Base-by-base conservation (phyloP, 192 early-diverging fungal genomes). In the Umbelopsis sp. region DNA sequence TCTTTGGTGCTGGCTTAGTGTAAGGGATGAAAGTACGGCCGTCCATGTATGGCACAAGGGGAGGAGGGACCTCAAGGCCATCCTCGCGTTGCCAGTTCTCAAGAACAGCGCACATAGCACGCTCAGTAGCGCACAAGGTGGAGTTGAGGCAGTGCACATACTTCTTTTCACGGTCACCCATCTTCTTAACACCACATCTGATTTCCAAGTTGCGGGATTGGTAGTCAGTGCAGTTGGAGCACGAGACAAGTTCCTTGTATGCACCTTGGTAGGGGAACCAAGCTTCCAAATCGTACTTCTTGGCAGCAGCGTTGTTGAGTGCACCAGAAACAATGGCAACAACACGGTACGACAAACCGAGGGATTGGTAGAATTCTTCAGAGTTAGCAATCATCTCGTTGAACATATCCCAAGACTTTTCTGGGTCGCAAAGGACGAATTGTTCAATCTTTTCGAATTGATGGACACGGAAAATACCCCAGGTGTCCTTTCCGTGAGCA, bases 381-480 rank as follows among this genome's bases (percentile, higher is more conserved):
- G 95, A 92, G 72, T 84, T 85, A 25, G 73, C 73, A 61, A 98
- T 90, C 97, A 99, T 98, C 68, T 95, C 90, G 75, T 98, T 91
- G 82, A 98, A 96, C 94, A 94, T 93, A 74, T 97, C 97, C 97
- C 97, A 98, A 37, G 92, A 94, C 86, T 98, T 98, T 71, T 96
- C 96, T 45, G 98, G 97, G 70, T 95, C 94, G 11, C 92, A 92
- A 66, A 99, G 80, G 49, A 94, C 93, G 82, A 99, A 98, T 83
- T 99, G 98, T 87, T 99, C 98, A 58, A 99, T 84, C 88, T 99
- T 99, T 79, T 99, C 98, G 76, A 99, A 99, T 89, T 99, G 98
- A 82, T 99, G 98, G 30, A 99, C 97, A 52, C 98, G 93, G 91
- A 99, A 99, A 72, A 98, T 93, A 66, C 98, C 98, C 96, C 95